These are phyloP conservation scores for Priceomyces medius DNA, from an alignment of 805 yeast genomes.

Conservation along the genomic window DNA sequence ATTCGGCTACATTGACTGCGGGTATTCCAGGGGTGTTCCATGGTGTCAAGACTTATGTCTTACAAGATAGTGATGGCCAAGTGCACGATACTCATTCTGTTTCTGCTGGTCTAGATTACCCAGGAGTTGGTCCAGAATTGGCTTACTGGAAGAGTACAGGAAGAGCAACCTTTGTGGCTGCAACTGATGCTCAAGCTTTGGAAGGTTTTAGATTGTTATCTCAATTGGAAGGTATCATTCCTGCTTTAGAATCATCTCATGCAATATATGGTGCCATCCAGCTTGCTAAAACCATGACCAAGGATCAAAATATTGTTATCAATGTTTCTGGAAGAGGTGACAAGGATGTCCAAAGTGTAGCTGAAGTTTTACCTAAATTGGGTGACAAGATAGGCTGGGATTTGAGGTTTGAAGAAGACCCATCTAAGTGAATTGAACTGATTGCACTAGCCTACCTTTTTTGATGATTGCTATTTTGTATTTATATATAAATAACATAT, in stretches of 20 bases:
- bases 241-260: slow-evolving; percentile 97
- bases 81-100: slow-evolving; percentile 97
- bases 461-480: slow-evolving; percentile 1
- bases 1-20: slow-evolving; percentile 92
- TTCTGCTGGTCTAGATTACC: slow-evolving; percentile 97
- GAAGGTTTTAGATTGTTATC: slow-evolving; percentile 85
- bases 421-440: slow-evolving; percentile 28
- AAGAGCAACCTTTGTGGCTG: slow-evolving; percentile 86
- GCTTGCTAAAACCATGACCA: slow-evolving; percentile 76
- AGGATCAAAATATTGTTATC: slow-evolving; percentile 79
- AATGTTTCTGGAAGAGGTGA: slow-evolving; percentile 98
- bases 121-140: slow-evolving; percentile 98
- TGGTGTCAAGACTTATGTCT: slow-evolving; percentile 91
- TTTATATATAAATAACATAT: no score
- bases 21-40: slow-evolving; percentile 98
- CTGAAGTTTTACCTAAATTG: slow-evolving; percentile 83
- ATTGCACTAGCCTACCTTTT: no score
- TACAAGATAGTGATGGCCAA: slow-evolving; percentile 92
- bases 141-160: slow-evolving; percentile 94
- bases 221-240: slow-evolving; percentile 96
- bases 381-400: slow-evolving; percentile 97
- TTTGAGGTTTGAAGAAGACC: slow-evolving; percentile 71
- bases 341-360: slow-evolving; percentile 97
- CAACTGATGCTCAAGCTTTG: slow-evolving; percentile 93
- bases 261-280: slow-evolving; percentile 91